A percentile compares a stretch with the other conserved stretches of the same genome.
These are phyloP conservation scores for Penicillium psychrosexuale DNA, from an alignment of 2,329 filamentous ascomycete genomes.

Conservation along the genomic window DNA sequence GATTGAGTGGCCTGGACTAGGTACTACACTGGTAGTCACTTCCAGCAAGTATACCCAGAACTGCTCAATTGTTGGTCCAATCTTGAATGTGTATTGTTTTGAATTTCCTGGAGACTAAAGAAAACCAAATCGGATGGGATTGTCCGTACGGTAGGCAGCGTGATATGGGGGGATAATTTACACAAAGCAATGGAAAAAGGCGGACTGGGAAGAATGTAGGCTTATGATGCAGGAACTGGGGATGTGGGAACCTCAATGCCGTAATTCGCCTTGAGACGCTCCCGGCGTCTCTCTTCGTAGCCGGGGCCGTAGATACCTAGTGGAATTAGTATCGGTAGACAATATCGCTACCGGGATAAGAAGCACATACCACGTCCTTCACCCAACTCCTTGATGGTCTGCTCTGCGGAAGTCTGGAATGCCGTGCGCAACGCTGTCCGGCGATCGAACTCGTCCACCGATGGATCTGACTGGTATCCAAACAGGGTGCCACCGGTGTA, in stretches of 20 bases:
- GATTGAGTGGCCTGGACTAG: no score
- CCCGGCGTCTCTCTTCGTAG: conserved; percentile 77
- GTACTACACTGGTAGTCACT: not conserved
- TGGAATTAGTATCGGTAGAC: conserved; percentile 15
- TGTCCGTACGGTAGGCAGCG: conserved; percentile 23
- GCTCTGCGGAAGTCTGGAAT: conserved; percentile 69
- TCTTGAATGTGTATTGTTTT: conserved; percentile 8
- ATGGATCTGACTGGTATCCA: conserved; percentile 53
- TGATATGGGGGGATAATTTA: conserved; percentile 30
- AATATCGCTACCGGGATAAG: not conserved
- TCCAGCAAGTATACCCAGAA: not conserved
- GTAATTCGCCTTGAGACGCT: conserved; percentile 81
- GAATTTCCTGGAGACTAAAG: conserved; percentile 15
- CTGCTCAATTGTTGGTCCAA: not conserved
- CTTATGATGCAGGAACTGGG: conserved; percentile 41
- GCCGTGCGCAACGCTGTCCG: conserved; percentile 72
- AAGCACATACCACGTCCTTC: conserved; percentile 74
- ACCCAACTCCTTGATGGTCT: conserved; percentile 77
- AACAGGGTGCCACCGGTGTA: conserved; percentile 63
- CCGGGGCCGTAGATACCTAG: conserved; percentile 75
- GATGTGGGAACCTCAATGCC: conserved; percentile 77
- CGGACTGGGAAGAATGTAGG: conserved; percentile 19
- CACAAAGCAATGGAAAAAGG: conserved; percentile 26
- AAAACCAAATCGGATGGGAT: conserved; percentile 18
- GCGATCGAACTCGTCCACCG: conserved; percentile 70